Evolutionary conservation across 176 grass and related monocot genomes (phyloP), one percentile per base, ranked within the genome.

Genomic region (Tillandsia fasciculata): DNA sequence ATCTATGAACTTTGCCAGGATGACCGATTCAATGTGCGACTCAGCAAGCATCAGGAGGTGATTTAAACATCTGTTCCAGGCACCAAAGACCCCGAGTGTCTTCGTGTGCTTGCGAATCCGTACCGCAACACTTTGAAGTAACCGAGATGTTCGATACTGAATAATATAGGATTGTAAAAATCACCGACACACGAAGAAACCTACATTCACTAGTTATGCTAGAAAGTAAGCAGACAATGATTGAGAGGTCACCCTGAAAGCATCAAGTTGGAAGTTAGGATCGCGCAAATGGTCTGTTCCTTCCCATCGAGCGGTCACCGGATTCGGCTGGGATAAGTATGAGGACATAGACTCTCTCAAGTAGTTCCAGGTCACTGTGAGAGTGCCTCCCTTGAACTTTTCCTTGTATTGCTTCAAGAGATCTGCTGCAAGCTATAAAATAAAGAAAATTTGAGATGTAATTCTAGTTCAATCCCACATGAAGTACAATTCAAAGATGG

Each of bases 21-120:
- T 83, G 27, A 99, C 84, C 12, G 89, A 86, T 66, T 99, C 94
- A 69, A 93, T 93, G 67, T 99, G 94, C 2, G 94, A 93, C 58
- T 93, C 94, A 3, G 94, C 81, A 17, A 99, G 89, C 12, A 84
- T 99, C 17, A 99, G 87, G 29, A 99, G 75, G 78, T 99, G 94
- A 71, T 99, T 99, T 80, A 93, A 90, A 66, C 94, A 99, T 80
- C 94, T 93, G 72, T 99, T 99, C 94, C 94, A 99, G 0, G 94
- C 94, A 77, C 94, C 94, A 66, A 99, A 99, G 53, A 89, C 82
- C 70, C 94, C 89, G n/a, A 93, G 86, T 1, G 77, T 88, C 70
- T 83, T 92, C 82, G 49, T 80, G 52, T 99, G 94, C 78, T 99
- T 93, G 63, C 88, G 86, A 64, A 99, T 86, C 65, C 94, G 79